A percentile compares a stretch with the other conserved stretches of the same genome.
These are phyloP conservation scores for Termitomyces sp. DNA, from an alignment of 768 basidiomycete genomes.

Conservation along the genomic window DNA sequence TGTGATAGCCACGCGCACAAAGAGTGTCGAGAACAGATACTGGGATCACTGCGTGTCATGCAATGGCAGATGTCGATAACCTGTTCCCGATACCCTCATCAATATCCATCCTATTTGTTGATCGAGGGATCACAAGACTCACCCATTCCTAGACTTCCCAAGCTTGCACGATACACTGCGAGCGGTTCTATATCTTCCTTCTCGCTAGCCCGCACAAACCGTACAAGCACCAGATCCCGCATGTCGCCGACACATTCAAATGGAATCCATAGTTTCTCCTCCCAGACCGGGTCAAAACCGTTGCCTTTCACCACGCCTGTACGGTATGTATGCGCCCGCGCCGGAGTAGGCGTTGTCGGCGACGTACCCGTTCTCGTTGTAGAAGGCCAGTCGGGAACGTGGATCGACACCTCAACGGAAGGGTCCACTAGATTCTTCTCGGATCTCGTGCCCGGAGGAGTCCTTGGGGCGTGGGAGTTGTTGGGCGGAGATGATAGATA, in stretches of 20 bases:
- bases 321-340: constrained; percentile 44
- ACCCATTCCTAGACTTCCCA: constrained; percentile 78
- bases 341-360: constrained; percentile 16
- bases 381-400: constrained; percentile 71
- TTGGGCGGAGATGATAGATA: constrained; percentile 50
- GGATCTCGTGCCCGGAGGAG: constrained; percentile 58
- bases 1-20: constrained; percentile 61
- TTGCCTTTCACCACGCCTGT: constrained; percentile 81
- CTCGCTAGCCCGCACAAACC: constrained; percentile 71
- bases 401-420: constrained; percentile 62
- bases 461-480: constrained; percentile 82
- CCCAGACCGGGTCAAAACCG: constrained; percentile 92
- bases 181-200: constrained; percentile 58
- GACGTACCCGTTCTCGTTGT: background rate
- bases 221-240: constrained; percentile 81
- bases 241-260: constrained; percentile 78
- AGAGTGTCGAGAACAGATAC: constrained; percentile 90
- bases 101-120: background rate
- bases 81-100: constrained; percentile 28
- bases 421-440: constrained; percentile 62
- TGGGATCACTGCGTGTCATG: constrained; percentile 87
- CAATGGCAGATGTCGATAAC: constrained; percentile 90
- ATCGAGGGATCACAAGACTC: constrained; percentile 12
- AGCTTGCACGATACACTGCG: constrained; percentile 69
- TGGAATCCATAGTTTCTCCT: constrained; percentile 62